Evolutionary conservation across 441 rosid genomes (phyloP).

Genomic region (Bruguiera hainesii): DNA sequence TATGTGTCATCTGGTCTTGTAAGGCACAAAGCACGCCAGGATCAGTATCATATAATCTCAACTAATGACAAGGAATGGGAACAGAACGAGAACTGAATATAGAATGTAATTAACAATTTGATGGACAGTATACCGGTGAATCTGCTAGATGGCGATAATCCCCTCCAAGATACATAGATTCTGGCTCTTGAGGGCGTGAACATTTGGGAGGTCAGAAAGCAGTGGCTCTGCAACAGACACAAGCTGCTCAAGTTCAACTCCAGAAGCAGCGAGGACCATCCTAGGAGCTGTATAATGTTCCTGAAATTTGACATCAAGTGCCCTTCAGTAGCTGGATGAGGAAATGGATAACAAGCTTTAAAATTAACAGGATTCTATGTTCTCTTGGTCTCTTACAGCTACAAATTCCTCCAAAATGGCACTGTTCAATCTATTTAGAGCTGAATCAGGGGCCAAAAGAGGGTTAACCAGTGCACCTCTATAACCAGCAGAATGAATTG

Average conservation of each 20-base stretch:
- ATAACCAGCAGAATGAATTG: constrained; percentile 82
- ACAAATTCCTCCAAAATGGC: constrained; percentile 67
- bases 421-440: constrained; percentile 50
- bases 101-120: neutral
- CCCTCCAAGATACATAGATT: constrained; percentile 84
- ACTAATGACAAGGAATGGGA: neutral
- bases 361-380: neutral
- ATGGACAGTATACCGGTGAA: constrained; percentile 48
- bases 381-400: constrained; percentile 51
- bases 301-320: constrained; percentile 40
- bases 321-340: constrained; percentile 10
- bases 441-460: constrained; percentile 67
- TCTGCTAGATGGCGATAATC: constrained; percentile 83
- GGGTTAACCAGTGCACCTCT: constrained; percentile 82
- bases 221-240: constrained; percentile 73
- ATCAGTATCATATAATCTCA: constrained; percentile 8
- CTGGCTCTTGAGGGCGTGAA: constrained; percentile 43
- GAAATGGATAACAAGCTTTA: constrained; percentile 1
- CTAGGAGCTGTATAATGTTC: constrained; percentile 75
- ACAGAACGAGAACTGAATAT: neutral
- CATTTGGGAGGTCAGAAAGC: constrained; percentile 64
- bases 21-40: neutral
- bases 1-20: constrained; percentile 55
- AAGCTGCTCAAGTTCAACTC: constrained; percentile 77
- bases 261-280: constrained; percentile 85